Conservation (phyloP, 306 rosid species). For the Spatholobus suberectus region DNA sequence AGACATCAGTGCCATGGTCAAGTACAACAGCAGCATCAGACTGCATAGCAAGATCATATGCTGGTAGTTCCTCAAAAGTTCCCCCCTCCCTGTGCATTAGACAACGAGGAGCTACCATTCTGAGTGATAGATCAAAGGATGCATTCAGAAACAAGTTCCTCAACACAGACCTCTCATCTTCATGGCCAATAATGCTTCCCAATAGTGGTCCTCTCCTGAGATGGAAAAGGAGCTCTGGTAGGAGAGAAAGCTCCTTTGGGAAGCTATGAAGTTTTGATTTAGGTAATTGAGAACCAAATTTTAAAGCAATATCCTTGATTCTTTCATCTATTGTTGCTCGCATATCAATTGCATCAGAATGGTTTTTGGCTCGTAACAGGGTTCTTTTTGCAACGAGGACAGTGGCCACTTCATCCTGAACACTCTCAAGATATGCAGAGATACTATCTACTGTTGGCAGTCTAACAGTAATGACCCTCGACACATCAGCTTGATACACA, state of each 20-base stretch:
- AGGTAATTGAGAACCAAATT: constrained; percentile 76
- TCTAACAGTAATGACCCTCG: constrained; percentile 80
- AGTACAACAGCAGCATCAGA: constrained; percentile 95
- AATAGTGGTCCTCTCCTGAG: constrained; percentile 87
- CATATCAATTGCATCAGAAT: constrained; percentile 76
- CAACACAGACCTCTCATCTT: constrained; percentile 93
- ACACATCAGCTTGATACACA: constrained; percentile 56
- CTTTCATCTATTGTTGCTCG: constrained; percentile 78
- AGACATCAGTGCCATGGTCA: constrained; percentile 87
- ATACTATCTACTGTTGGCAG: constrained; percentile 82
- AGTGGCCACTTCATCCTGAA: constrained; percentile 84
- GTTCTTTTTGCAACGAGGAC: constrained; percentile 92
- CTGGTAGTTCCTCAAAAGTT: constrained; percentile 92
- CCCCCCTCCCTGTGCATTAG: constrained; percentile 93
- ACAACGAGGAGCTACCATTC: constrained; percentile 96
- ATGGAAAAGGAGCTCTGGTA: constrained; percentile 92
- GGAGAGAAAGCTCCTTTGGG: constrained; percentile 79
- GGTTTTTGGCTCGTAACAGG: constrained; percentile 70
- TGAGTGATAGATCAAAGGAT: constrained; percentile 87
- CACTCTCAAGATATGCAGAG: constrained; percentile 84
- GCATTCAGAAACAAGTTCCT: constrained; percentile 89
- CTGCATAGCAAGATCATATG: constrained; percentile 97
- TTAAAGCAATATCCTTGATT: constrained; percentile 80
- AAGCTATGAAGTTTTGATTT: constrained; percentile 77
- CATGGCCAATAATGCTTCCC: constrained; percentile 95